Percentiles rank a stretch among this genome's conserved stretches.
Conservation (phyloP, 768 basidiomycete species). For the Suillus weaverae region DNA sequence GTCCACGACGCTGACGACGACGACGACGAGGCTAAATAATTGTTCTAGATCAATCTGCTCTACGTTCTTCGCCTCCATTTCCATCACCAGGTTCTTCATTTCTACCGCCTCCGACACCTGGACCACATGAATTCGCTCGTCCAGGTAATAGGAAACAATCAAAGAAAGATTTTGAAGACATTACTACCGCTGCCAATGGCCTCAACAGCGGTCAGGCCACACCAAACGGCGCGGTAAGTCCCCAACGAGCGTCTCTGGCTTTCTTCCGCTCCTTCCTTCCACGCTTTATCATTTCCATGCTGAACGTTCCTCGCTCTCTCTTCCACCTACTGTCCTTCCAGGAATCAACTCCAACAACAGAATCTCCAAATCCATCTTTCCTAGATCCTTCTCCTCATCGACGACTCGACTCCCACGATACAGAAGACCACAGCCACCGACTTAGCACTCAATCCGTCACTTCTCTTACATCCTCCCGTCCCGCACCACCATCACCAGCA, state of each 20-base stretch:
- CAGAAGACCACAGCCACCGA: slow-evolving; percentile 12
- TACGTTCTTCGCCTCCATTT: slow-evolving; percentile 46
- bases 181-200: not conserved
- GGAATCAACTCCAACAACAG: slow-evolving; percentile 17
- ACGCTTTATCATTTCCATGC: slow-evolving; percentile 27
- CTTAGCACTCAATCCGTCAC: slow-evolving; percentile 26
- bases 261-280: slow-evolving; percentile 27
- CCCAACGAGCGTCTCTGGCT: slow-evolving; percentile 20
- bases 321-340: slow-evolving; percentile 28
- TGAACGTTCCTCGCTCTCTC: slow-evolving; percentile 30
- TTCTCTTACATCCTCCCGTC: slow-evolving; percentile 49
- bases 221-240: slow-evolving; percentile 31
- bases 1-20: not conserved
- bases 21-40: not conserved
- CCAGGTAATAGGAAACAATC: slow-evolving; percentile 29
- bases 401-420: slow-evolving; percentile 3
- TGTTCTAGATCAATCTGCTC: slow-evolving; percentile 32
- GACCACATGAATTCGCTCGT: slow-evolving; percentile 67
- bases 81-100: slow-evolving; percentile 71
- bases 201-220: slow-evolving; percentile 11
- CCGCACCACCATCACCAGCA: slow-evolving; percentile 62
- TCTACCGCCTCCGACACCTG: slow-evolving; percentile 64
- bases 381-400: slow-evolving; percentile 23
- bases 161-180: slow-evolving; percentile 19
- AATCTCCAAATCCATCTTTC: slow-evolving; percentile 1